Evolutionary conservation across 345 rosid genomes (phyloP).

Genomic region (Gossypium turneri): DNA sequence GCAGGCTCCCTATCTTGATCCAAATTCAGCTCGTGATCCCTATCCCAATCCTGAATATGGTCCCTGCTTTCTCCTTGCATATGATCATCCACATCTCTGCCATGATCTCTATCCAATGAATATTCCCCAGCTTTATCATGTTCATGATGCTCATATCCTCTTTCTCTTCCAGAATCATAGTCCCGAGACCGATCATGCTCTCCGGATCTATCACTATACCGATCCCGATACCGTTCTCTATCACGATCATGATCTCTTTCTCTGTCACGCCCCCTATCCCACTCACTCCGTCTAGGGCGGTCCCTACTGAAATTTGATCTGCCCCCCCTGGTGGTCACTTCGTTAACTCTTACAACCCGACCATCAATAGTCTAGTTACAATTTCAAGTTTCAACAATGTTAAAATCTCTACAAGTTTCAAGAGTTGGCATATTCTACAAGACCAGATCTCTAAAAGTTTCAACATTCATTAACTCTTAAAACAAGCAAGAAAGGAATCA

Average conservation of each 20-base stretch:
- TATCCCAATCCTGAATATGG: slow-evolving; percentile 25
- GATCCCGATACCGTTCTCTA: slow-evolving; percentile 37
- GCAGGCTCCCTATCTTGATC: slow-evolving; percentile 40
- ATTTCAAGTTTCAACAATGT: slow-evolving; percentile 27
- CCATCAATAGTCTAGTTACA: slow-evolving; percentile 62
- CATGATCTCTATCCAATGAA: slow-evolving; percentile 42
- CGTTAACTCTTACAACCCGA: slow-evolving; percentile 73
- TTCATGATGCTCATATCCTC: slow-evolving; percentile 40
- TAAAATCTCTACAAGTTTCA: slow-evolving; percentile 10
- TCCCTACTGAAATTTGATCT: slow-evolving; percentile 45
- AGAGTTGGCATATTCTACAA: neutral
- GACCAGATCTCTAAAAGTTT: neutral
- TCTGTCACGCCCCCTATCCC: slow-evolving; percentile 41
- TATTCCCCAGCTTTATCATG: slow-evolving; percentile 44
- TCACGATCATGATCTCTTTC: slow-evolving; percentile 51
- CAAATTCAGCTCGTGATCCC: slow-evolving; percentile 27
- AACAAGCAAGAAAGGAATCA: neutral
- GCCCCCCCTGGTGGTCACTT: slow-evolving; percentile 64
- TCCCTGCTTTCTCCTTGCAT: slow-evolving; percentile 37
- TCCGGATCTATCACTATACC: slow-evolving; percentile 45
- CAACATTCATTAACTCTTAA: neutral
- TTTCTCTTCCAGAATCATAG: slow-evolving; percentile 37
- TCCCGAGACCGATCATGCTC: slow-evolving; percentile 57
- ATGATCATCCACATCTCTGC: slow-evolving; percentile 35
- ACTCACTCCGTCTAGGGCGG: slow-evolving; percentile 34